Evolutionary conservation across 2,329 filamentous ascomycete species (phyloP), one percentile per base, ranked within the genome.

Genomic region (Colletotrichum australisinense): DNA sequence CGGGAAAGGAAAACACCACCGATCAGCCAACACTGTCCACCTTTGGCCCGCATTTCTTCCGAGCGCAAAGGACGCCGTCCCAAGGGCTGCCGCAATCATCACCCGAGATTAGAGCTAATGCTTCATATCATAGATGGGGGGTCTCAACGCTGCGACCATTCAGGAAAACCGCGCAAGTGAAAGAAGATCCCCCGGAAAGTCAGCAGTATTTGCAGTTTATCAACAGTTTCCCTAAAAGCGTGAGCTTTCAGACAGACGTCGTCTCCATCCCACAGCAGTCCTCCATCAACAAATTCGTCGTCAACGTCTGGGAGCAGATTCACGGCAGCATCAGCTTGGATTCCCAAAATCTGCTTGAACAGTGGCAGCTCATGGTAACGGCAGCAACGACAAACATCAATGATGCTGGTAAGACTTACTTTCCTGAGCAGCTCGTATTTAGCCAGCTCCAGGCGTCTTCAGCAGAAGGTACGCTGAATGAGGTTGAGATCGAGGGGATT

Each of bases 281-380:
- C 4, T 24, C 79, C 0, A 66, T 81, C 35, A 76, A 78, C 57
- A 81, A 80, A 73, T 78, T 81, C 53, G 78, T 81, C 55, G 70
- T 76, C 24, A 79, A 78, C n/a, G 76, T 82, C 19, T 82, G 80
- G 80, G 80, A 81, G 63, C 80, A 80, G 70, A 77, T 82, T 52
- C 79, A 81, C 71, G 77, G 77, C 53, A 78, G 79, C 53, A 72
- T 79, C 67, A 76, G 66, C 30, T 74, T 81, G 12, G 78, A 80
- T 49, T 78, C 79, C 3, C 78, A 24, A 77, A 78, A 75, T 32
- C 75, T 80, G 4, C 60, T 80, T 24, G 77, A 76, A 8, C 80
- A 80, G 30, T 77, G 78, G 72, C 73, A 75, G 63, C 59, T 77
- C 14, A 72, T 72, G 24, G 69, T 76, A n/a, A 63, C 53, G 24